Percentiles rank a stretch among this genome's conserved stretches.
Evolutionary conservation across 2,329 filamentous ascomycete species (phyloP).

Genomic region (Paracoccidioides lutzii): DNA sequence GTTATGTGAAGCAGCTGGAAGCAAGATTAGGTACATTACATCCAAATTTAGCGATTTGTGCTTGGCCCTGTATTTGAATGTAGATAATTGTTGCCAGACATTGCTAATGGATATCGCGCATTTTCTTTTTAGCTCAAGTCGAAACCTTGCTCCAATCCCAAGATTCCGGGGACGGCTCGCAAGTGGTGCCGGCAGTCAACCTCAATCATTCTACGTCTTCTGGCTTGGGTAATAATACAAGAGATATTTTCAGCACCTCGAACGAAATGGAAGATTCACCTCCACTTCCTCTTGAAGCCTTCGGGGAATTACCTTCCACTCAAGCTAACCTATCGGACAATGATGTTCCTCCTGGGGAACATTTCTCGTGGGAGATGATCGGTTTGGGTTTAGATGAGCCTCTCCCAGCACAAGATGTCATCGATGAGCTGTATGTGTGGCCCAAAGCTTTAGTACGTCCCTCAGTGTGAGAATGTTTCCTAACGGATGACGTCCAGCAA

Average conservation of each 20-base stretch:
- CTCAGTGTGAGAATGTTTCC: slow-evolving; percentile 8
- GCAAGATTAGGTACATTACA: slow-evolving; percentile 66
- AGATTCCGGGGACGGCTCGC: slow-evolving; percentile 34
- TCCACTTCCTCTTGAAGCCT: neutral
- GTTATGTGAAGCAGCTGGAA: slow-evolving; percentile 88
- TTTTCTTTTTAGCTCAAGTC: slow-evolving; percentile 59
- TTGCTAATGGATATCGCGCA: neutral
- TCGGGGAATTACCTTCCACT: slow-evolving; percentile 2
- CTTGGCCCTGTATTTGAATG: neutral
- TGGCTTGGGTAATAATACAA: neutral
- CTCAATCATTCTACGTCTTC: slow-evolving; percentile 16
- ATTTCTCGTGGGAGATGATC: slow-evolving; percentile 76
- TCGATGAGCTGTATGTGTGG: slow-evolving; percentile 62
- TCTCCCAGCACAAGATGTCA: slow-evolving; percentile 62
- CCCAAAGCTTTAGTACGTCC: neutral
- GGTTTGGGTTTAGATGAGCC: slow-evolving; percentile 70
- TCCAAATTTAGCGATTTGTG: neutral
- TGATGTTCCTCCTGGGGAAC: slow-evolving; percentile 16
- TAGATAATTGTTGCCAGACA: neutral
- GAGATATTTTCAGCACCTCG: neutral
- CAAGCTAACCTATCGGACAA: slow-evolving; percentile 13
- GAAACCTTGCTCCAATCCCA: slow-evolving; percentile 80
- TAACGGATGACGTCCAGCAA: slow-evolving; percentile 40
- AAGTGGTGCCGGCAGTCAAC: slow-evolving; percentile 3
- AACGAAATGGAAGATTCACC: neutral